Evolutionary conservation across 2,329 filamentous ascomycete genomes (phyloP).

Genomic region (Phyllosticta ampelicida): DNA sequence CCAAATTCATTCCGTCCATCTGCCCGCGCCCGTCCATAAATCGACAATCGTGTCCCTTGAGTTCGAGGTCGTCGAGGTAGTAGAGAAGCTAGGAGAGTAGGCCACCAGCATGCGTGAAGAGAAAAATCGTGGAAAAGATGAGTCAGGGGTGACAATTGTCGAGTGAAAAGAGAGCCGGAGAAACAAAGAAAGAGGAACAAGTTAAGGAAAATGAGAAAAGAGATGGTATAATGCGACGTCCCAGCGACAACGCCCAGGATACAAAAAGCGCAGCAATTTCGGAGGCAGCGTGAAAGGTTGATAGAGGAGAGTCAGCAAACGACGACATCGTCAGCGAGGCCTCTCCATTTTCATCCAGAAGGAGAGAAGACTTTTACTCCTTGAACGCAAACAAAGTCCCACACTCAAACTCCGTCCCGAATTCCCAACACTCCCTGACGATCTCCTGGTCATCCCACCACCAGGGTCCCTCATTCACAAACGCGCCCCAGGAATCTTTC

Average conservation of each 20-base stretch:
- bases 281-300: not conserved
- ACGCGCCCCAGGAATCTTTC: constrained; percentile 28
- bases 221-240: not conserved
- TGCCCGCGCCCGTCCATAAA: too few relatives aligned
- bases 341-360: not conserved
- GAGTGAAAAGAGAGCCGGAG: not conserved
- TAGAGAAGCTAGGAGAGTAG: not conserved
- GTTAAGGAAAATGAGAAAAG: not conserved
- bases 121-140: not conserved
- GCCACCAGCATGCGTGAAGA: not conserved
- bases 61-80: too few relatives aligned
- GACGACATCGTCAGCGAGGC: not conserved
- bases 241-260: not conserved
- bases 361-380: constrained; percentile 5
- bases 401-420: constrained; percentile 27
- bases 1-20: too few relatives aligned
- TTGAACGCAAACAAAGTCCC: constrained; percentile 27
- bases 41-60: too few relatives aligned
- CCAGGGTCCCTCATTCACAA: constrained; percentile 24
- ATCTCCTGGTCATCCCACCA: constrained; percentile 31
- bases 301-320: not conserved
- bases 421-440: constrained; percentile 25
- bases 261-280: not conserved
- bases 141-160: not conserved
- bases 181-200: not conserved